Conservation (phyloP, 78 protist genomes). For the Dictyostelium brefeldianum region DNA sequence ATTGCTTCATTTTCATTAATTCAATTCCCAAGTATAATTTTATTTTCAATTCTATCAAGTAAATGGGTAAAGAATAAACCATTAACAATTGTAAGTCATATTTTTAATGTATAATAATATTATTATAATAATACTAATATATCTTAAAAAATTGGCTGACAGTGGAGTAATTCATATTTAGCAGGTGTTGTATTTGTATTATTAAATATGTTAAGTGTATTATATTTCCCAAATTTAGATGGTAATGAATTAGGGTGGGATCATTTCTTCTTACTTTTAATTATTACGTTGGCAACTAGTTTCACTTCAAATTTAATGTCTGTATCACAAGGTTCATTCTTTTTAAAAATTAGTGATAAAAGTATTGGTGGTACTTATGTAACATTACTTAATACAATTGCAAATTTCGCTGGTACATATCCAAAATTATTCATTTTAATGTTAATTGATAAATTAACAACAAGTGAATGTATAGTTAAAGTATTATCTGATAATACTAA, state of each 20-base stretch:
- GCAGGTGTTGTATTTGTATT: conserved; percentile 39
- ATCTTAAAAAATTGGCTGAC: neutral
- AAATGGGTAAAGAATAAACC: conserved; percentile 57
- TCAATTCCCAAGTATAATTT: conserved; percentile 56
- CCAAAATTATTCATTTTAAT: conserved; percentile 67
- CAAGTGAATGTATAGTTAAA: conserved; percentile 17
- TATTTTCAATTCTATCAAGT: conserved; percentile 42
- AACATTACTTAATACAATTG: conserved; percentile 81
- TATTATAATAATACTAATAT: neutral
- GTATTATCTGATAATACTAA: neutral
- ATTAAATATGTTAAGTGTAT: conserved; percentile 37
- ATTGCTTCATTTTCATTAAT: conserved; percentile 64
- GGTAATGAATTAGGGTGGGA: conserved; percentile 22
- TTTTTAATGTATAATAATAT: neutral
- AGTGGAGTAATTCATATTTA: conserved; percentile 52
- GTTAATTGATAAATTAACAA: conserved; percentile 44
- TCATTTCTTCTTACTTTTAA: conserved; percentile 21
- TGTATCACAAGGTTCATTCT: conserved; percentile 73
- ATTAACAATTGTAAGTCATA: conserved; percentile 31
- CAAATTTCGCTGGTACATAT: conserved; percentile 84
- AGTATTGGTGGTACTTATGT: conserved; percentile 86
- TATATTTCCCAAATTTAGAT: conserved; percentile 6
- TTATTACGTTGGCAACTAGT: neutral
- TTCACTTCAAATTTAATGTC: neutral
- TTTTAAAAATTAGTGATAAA: conserved; percentile 77